A percentile compares a stretch with the other conserved stretches of the same genome.
These are phyloP conservation scores for Moringa oleifera DNA, from an alignment of 345 rosid species.

Conservation along the genomic window DNA sequence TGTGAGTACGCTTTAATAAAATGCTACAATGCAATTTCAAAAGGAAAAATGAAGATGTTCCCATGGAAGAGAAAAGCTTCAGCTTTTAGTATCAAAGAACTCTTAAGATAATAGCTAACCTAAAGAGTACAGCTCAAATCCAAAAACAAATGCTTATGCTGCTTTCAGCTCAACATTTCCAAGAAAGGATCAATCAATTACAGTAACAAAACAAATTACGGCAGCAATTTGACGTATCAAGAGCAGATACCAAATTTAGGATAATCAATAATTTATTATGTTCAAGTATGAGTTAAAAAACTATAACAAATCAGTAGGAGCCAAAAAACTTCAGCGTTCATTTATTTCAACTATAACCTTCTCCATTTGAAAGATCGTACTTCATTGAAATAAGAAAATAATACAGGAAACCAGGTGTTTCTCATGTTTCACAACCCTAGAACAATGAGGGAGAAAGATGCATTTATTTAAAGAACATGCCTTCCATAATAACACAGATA, in stretches of 20 bases:
- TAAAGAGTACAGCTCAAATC: too few relatives aligned
- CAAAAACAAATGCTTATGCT: not conserved
- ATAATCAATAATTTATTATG: too few relatives aligned
- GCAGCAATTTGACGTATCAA: too few relatives aligned
- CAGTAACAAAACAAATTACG: too few relatives aligned
- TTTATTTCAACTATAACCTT: not conserved
- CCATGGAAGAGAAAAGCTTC: not conserved
- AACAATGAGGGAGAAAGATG: not conserved
- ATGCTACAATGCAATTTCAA: too few relatives aligned
- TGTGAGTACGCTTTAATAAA: not conserved
- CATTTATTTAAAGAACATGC: not conserved
- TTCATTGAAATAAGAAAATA: not conserved
- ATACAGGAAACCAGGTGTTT: not conserved
- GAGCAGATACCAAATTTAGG: not conserved
- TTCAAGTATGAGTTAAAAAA: not conserved
- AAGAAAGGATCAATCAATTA: not conserved
- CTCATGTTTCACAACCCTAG: not conserved
- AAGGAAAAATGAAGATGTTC: too few relatives aligned
- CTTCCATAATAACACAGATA: not conserved
- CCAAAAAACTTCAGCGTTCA: not conserved
- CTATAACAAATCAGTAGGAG: not conserved
- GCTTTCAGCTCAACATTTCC: not conserved
- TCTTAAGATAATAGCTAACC: too few relatives aligned
- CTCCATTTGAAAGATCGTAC: not conserved
- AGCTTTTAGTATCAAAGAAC: not conserved